phyloP scores from a whole-genome alignment of 140 eudicot species.

The Flaveria floridana region DNA sequence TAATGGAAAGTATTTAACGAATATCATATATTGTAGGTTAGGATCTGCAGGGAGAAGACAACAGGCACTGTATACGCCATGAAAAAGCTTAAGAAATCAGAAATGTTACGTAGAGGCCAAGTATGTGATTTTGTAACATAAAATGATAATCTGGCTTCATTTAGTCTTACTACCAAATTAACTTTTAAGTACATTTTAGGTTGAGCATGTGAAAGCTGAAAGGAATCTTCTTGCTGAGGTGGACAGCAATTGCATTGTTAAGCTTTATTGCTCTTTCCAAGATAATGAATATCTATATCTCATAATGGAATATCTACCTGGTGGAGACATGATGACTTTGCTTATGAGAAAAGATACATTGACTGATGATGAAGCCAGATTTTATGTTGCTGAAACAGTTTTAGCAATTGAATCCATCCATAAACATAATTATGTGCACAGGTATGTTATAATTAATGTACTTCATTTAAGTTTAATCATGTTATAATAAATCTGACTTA shows the following conservation, averaged over 20 bases:
- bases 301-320: constrained; percentile 96
- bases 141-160: neutral
- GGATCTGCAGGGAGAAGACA: constrained; percentile 88
- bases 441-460: constrained; percentile 36
- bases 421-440: constrained; percentile 84
- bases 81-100: constrained; percentile 96
- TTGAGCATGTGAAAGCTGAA: constrained; percentile 97
- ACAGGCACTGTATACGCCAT: constrained; percentile 85
- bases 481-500: constrained; percentile 8
- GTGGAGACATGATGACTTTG: constrained; percentile 97
- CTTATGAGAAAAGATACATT: constrained; percentile 91
- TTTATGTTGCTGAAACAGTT: constrained; percentile 95
- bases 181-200: constrained; percentile 45
- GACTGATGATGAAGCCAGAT: constrained; percentile 84
- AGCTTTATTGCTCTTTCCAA: constrained; percentile 93
- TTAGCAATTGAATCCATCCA: constrained; percentile 96
- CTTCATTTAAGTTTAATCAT: neutral
- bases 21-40: constrained; percentile 52
- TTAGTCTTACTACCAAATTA: constrained; percentile 27
- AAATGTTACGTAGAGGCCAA: constrained; percentile 98
- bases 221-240: constrained; percentile 98
- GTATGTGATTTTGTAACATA: constrained; percentile 40
- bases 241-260: constrained; percentile 93
- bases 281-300: constrained; percentile 83
- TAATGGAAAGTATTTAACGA: constrained; percentile 13